Evolutionary conservation across 176 grass and related monocot genomes (phyloP).

Genomic region (Bolboschoenus planiculmis): DNA sequence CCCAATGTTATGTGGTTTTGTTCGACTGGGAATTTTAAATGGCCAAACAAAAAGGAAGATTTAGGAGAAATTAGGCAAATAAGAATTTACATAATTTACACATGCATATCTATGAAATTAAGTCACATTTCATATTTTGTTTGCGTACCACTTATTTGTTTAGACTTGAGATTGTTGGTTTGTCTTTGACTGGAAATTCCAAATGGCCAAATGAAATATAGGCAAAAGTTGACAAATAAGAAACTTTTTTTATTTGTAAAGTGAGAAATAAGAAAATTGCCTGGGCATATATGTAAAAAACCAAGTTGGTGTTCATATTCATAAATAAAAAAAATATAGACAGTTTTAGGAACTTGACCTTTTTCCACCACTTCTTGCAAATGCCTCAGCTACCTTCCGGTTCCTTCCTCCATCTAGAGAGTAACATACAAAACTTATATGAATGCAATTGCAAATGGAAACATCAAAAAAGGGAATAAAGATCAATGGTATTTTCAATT

Average conservation of each 20-base stretch:
- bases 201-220: neutral
- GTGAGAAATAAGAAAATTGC: neutral
- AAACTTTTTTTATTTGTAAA: neutral
- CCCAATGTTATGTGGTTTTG: neutral
- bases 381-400: constrained; percentile 86
- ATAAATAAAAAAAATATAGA: neutral
- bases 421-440: constrained; percentile 8
- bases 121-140: neutral
- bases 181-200: neutral
- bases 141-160: neutral
- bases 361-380: constrained; percentile 83
- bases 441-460: neutral
- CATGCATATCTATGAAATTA: neutral
- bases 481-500: neutral
- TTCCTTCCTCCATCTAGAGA: constrained; percentile 87
- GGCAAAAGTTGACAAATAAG: neutral
- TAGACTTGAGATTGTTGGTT: no score
- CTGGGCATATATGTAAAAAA: neutral
- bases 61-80: neutral
- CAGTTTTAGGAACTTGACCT: constrained; percentile 38
- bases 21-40: neutral
- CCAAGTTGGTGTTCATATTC: neutral
- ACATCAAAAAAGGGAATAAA: neutral
- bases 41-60: neutral
- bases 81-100: neutral